Conservation (phyloP, 2,329 filamentous ascomycete genomes). For the Diaporthe amygdali region DNA sequence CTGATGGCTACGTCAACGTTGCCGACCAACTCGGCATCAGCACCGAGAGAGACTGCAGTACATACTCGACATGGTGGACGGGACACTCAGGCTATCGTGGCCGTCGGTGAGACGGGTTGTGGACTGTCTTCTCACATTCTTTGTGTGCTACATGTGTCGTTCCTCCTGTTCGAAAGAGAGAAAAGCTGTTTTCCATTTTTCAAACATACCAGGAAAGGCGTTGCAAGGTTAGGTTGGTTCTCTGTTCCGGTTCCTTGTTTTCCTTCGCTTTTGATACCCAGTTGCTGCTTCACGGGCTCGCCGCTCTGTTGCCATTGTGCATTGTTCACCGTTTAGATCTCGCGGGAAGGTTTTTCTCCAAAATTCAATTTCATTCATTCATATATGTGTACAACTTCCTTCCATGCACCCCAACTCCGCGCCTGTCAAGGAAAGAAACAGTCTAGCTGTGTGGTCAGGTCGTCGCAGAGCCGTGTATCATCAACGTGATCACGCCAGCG, state of each 20-base stretch:
- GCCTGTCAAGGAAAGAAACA: conserved; percentile 15
- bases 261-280: not conserved
- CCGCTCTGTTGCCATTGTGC: not conserved
- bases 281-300: not conserved
- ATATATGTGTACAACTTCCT: not conserved
- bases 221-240: not conserved
- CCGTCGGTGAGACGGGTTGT: not conserved
- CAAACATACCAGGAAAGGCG: not conserved
- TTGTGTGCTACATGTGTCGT: not conserved
- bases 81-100: not conserved
- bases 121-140: no score
- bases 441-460: conserved; percentile 13
- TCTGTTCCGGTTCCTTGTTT: not conserved
- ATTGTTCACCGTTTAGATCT: not conserved
- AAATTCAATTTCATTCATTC: not conserved
- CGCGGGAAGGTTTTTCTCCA: not conserved
- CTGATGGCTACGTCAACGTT: conserved; percentile 67
- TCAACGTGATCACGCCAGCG: not conserved
- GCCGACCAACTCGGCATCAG: conserved; percentile 65
- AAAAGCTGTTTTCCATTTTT: not conserved
- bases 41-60: conserved; percentile 45
- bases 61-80: conserved; percentile 19
- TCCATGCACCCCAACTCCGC: not conserved
- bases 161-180: not conserved
- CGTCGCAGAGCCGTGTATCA: not conserved